Base-by-base conservation (phyloP, 192 early-diverging fungal species). In the Podila minutissima region DNA sequence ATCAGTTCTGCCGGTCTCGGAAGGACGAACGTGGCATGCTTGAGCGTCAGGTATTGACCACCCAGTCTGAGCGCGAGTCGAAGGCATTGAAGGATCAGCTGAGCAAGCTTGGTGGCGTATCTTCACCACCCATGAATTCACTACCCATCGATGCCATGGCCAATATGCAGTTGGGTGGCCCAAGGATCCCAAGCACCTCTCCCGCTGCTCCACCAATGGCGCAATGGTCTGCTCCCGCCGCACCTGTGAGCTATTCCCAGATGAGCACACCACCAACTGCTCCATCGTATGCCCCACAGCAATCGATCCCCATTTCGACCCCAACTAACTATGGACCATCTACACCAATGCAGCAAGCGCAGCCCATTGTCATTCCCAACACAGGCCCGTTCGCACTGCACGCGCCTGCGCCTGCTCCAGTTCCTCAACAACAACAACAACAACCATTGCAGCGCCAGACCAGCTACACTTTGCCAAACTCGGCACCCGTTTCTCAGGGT, bases 41-140 rank as follows among this genome's bases (percentile, higher is more conserved):
- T 15, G 84, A 84, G 46, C 72, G 86, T 28, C 72, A 82, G 10
- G 74, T 95, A 20, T 83, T 92, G 29, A 83, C 82, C 2, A 82
- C 79, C 12, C 69, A 88, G 32, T 88, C 89, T 31, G 83, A 85
- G 35, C 82, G 88, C 20, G 92, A 94, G 59, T 91, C 93, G 50
- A 85, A 84, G 53, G 66, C 85, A 22, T 67, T 95, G 17, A 86
- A 88, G 38, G 88, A 91, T 29, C 86, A 92, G 71, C 72, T 96
- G 48, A 87, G 86, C 9, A 86, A 77, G 55, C 83, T 84, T 26
- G 67, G 67, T 1, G 50, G 62, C 4, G 32, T 76, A 9, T 58
- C 69, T 20, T 62, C 82, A 0, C 60, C 75, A 5, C 49, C 76
- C 10, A 4, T 70, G 31, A 67, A 48, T 10, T 0, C 66, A 32